These are phyloP conservation scores for Umbelopsis ramanniana DNA, from an alignment of 192 early-diverging fungal genomes.

Conservation along the genomic window DNA sequence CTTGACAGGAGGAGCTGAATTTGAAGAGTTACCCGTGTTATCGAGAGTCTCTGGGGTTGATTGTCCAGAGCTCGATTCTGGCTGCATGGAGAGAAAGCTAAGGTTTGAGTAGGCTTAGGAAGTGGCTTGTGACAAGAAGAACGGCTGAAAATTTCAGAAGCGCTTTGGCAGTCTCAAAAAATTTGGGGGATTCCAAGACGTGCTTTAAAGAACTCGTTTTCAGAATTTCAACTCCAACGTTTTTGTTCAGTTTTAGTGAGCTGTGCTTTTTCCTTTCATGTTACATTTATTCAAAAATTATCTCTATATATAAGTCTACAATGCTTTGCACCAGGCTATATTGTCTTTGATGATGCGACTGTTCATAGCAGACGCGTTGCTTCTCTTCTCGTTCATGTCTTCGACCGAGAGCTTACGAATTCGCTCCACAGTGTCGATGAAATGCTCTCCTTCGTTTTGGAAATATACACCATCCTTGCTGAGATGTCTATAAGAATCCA, in stretches of 20 bases:
- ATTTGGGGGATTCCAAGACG: too few relatives aligned
- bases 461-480: slow-evolving; percentile 9
- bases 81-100: slow-evolving; percentile 7
- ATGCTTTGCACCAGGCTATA: neutral
- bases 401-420: neutral
- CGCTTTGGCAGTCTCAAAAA: neutral
- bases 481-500: slow-evolving; percentile 3
- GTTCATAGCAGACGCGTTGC: slow-evolving; percentile 16
- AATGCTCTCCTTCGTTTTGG: slow-evolving; percentile 12
- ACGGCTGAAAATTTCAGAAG: neutral
- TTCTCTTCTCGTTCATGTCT: slow-evolving; percentile 3
- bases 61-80: slow-evolving; percentile 22
- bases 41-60: slow-evolving; percentile 15
- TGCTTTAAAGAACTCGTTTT: too few relatives aligned
- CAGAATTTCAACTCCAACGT: too few relatives aligned
- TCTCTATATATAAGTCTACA: neutral
- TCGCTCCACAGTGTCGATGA: slow-evolving; percentile 20
- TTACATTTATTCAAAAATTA: too few relatives aligned
- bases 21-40: neutral
- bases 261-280: too few relatives aligned
- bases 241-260: too few relatives aligned
- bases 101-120: neutral
- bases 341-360: neutral
- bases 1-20: slow-evolving; percentile 5
- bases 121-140: slow-evolving; percentile 10